Evolutionary conservation across 192 early-diverging fungal species (phyloP).

Genomic region (Coemansia sp.): DNA sequence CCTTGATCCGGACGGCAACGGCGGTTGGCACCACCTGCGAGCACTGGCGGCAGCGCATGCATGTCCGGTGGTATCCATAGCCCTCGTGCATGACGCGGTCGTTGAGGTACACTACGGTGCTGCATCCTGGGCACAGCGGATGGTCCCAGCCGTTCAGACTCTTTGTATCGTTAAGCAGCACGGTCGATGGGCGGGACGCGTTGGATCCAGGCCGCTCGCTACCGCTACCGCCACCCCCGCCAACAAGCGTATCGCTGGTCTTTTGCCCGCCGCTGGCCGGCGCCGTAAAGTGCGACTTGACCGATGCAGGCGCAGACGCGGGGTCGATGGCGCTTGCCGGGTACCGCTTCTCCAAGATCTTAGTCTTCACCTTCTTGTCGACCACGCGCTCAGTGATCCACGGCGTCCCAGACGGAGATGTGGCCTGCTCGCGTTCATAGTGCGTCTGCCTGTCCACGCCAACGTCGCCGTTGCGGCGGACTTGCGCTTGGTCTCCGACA

Average conservation of each 20-base stretch:
- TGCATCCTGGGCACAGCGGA: constrained; percentile 53
- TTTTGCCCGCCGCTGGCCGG: not conserved
- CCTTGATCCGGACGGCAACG: constrained; percentile 51
- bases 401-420: constrained; percentile 49
- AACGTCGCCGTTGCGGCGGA: constrained; percentile 43
- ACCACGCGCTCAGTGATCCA: constrained; percentile 55
- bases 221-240: constrained; percentile 28
- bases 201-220: constrained; percentile 27
- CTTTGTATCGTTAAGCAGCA: constrained; percentile 49
- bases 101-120: constrained; percentile 44
- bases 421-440: constrained; percentile 53
- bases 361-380: constrained; percentile 54
- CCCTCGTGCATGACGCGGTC: constrained; percentile 55
- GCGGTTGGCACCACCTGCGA: constrained; percentile 36
- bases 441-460: constrained; percentile 52
- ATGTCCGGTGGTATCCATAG: constrained; percentile 56
- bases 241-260: constrained; percentile 26
- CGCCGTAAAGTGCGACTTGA: constrained; percentile 5
- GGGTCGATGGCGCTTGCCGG: constrained; percentile 26
- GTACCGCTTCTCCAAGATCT: constrained; percentile 55
- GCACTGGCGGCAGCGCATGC: constrained; percentile 56
- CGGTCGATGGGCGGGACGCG: constrained; percentile 46
- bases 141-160: constrained; percentile 55
- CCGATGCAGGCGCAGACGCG: constrained; percentile 13
- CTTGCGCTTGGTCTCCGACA: constrained; percentile 33